Conservation (phyloP, 306 rosid species). For the Cicer bijugum region DNA sequence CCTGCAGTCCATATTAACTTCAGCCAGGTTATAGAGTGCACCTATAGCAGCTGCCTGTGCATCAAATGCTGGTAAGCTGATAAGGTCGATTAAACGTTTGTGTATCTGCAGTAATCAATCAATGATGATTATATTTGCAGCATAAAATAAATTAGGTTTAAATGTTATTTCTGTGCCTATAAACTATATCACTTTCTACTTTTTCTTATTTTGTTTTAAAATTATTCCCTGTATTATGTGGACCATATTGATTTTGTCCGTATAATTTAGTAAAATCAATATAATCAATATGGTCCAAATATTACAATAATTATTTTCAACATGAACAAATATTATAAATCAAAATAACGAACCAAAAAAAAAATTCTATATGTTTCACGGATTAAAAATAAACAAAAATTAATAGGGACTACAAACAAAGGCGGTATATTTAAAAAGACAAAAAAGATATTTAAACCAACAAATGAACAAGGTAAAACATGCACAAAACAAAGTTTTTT, state of each 20-base stretch:
- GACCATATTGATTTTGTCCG: neutral
- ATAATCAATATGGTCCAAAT: slow-evolving; percentile 1
- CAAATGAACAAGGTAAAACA: slow-evolving; percentile 22
- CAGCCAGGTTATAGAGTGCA: slow-evolving; percentile 96
- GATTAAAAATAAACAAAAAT: neutral
- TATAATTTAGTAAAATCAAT: slow-evolving; percentile 1
- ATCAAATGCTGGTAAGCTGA: slow-evolving; percentile 85
- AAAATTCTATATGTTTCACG: neutral
- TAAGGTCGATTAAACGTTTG: slow-evolving; percentile 84
- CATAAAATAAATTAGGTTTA: slow-evolving; percentile 1
- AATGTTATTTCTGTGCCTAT: neutral
- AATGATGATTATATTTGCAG: slow-evolving; percentile 19
- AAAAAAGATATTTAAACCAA: neutral
- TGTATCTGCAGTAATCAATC: slow-evolving; percentile 67
- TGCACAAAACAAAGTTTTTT: slow-evolving; percentile 38
- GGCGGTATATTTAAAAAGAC: neutral
- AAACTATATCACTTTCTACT: neutral
- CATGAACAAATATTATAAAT: neutral
- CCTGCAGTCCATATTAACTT: slow-evolving; percentile 98
- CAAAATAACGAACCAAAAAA: neutral
- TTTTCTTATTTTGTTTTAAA: neutral
- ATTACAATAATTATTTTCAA: neutral
- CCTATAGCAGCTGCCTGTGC: slow-evolving; percentile 98
- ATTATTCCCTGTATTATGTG: neutral
- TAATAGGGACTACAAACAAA: neutral